Evolutionary conservation across 768 basidiomycete species (phyloP).

Genomic region (Tulasnella calospora): DNA sequence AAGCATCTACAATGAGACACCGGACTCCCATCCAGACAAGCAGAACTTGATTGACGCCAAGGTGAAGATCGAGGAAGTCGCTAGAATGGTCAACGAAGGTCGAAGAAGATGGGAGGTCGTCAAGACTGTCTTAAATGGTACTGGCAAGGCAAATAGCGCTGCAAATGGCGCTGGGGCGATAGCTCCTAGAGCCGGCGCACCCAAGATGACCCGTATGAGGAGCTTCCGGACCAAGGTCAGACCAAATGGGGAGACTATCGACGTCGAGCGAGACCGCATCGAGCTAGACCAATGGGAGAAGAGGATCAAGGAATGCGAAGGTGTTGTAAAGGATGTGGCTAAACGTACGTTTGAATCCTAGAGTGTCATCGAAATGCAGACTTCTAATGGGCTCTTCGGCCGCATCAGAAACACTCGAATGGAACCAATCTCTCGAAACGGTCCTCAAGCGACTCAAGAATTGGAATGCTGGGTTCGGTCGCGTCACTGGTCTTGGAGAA

Average conservation of each 20-base stretch:
- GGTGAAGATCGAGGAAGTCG: constrained; percentile 62
- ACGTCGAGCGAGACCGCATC: constrained; percentile 29
- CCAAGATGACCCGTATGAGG: constrained; percentile 20
- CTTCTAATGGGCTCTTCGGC: neutral
- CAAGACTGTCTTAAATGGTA: constrained; percentile 54
- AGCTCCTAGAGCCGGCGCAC: constrained; percentile 11
- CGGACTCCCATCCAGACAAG: constrained; percentile 59
- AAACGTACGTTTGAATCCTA: constrained; percentile 33
- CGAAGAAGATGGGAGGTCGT: constrained; percentile 72
- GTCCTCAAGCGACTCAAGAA: constrained; percentile 48
- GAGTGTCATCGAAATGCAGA: too few relatives aligned
- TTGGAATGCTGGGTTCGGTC: constrained; percentile 58
- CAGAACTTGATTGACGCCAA: constrained; percentile 51
- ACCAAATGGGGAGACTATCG: neutral
- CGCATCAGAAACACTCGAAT: constrained; percentile 41
- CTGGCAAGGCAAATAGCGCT: neutral
- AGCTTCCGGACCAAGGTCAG: constrained; percentile 32
- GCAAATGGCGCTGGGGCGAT: neutral
- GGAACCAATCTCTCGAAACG: constrained; percentile 52
- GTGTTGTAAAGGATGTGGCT: constrained; percentile 58
- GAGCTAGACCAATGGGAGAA: constrained; percentile 53
- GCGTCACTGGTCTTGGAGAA: constrained; percentile 48
- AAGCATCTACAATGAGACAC: constrained; percentile 68
- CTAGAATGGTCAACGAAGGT: constrained; percentile 72
- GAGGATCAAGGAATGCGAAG: constrained; percentile 53